Conservation (phyloP, 768 basidiomycete genomes). For the Trametes meyenii region DNA sequence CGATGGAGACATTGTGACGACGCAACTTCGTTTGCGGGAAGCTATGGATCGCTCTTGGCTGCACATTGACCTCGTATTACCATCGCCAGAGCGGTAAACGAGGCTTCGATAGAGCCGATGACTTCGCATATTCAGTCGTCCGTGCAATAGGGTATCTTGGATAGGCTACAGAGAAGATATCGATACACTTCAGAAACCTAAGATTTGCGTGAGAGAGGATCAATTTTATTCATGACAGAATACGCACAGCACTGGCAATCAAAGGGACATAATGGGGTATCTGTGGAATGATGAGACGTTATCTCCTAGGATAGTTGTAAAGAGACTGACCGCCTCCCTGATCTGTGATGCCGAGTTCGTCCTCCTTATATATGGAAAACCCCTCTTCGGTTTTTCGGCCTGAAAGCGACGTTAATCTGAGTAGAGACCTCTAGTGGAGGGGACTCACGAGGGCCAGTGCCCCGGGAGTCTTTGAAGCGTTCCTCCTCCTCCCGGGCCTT, state of each 20-base stretch:
- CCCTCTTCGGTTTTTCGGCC: slow-evolving; percentile 83
- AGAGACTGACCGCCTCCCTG: slow-evolving; percentile 68
- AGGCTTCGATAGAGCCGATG: slow-evolving; percentile 63
- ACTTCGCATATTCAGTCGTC: not conserved
- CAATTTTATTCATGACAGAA: not conserved
- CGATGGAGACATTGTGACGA: slow-evolving; percentile 15
- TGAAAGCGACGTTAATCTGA: slow-evolving; percentile 35
- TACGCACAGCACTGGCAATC: slow-evolving; percentile 86
- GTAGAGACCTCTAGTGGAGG: slow-evolving; percentile 4
- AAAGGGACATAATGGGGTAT: slow-evolving; percentile 84
- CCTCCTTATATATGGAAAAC: slow-evolving; percentile 78
- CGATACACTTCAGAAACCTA: slow-evolving; percentile 22
- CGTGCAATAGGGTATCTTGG: slow-evolving; percentile 9
- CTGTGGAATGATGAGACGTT: slow-evolving; percentile 41
- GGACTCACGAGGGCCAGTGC: slow-evolving; percentile 65
- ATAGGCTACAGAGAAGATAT: slow-evolving; percentile 15
- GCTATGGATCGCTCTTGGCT: slow-evolving; percentile 50
- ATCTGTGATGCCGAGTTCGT: slow-evolving; percentile 71
- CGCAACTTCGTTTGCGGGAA: slow-evolving; percentile 19
- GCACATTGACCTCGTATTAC: slow-evolving; percentile 60
- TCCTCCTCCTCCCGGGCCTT: slow-evolving; percentile 42
- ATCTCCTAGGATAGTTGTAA: slow-evolving; percentile 19
- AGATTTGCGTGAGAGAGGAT: not conserved
- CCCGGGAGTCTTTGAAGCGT: slow-evolving; percentile 75
- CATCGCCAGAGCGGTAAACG: slow-evolving; percentile 42